A percentile compares a stretch with the other conserved stretches of the same genome.
Evolutionary conservation across 1,284 basidiomycete genomes (phyloP).

Genomic region (Irpex lacteus): DNA sequence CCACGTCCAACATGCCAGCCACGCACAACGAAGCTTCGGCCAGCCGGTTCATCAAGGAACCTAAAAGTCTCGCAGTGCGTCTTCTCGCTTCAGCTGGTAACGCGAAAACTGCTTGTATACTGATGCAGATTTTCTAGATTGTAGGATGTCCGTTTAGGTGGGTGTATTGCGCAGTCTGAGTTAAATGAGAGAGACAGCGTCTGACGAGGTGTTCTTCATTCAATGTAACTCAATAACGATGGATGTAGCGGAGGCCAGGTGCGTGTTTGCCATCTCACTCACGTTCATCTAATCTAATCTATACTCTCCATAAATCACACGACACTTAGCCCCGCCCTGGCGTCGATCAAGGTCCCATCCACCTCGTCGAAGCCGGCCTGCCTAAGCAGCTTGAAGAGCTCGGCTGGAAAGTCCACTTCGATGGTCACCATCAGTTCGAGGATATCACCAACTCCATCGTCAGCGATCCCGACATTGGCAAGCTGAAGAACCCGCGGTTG

Average conservation of each 20-base stretch:
- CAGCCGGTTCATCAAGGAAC: slow-evolving; percentile 56
- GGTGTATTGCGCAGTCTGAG: slow-evolving; percentile 14
- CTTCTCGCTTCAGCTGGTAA: background rate
- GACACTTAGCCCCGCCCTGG: slow-evolving; percentile 62
- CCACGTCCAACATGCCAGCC: slow-evolving; percentile 9
- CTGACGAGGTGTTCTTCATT: background rate
- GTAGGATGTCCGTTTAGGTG: slow-evolving; percentile 77
- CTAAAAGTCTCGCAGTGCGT: slow-evolving; percentile 69
- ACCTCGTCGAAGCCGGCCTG: slow-evolving; percentile 84
- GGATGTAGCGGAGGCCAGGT: slow-evolving; percentile 54
- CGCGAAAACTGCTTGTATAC: background rate
- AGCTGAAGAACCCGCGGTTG: slow-evolving; percentile 83
- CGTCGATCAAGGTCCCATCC: slow-evolving; percentile 90
- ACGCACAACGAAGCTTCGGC: slow-evolving; percentile 19
- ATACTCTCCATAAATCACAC: slow-evolving; percentile 16
- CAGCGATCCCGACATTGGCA: slow-evolving; percentile 81
- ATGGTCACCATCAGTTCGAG: slow-evolving; percentile 88
- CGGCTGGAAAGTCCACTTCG: slow-evolving; percentile 88
- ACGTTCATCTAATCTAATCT: slow-evolving; percentile 5
- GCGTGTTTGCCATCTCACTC: slow-evolving; percentile 17
- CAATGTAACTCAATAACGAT: background rate
- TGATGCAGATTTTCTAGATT: slow-evolving; percentile 40
- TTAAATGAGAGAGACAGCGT: background rate
- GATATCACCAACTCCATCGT: slow-evolving; percentile 54
- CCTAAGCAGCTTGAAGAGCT: slow-evolving; percentile 73